Evolutionary conservation across 176 grass and related monocot genomes (phyloP), one percentile per base, ranked within the genome.

Genomic region (Raddia guianensis): DNA sequence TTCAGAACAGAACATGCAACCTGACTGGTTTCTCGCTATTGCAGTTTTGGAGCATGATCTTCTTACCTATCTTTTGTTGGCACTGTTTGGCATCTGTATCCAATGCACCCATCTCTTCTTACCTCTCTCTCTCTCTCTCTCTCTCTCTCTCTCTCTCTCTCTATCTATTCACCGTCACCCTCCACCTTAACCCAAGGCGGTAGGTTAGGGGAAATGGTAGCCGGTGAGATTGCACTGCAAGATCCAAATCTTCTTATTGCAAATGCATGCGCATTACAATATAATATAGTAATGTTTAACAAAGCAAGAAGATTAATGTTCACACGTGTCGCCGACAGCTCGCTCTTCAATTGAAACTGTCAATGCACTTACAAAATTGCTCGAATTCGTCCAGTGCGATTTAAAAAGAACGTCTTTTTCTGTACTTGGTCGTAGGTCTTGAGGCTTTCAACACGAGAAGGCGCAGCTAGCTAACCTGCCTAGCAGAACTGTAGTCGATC

Each of bases 171-270:
- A 51, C 45, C 3, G 53, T 42, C 52, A 67, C 18, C 40, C 21
- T 74, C 9, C 48, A 68, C 51, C 15, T 49, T 40, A 72, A 71
- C 18, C 49, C 72, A 66, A 82, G 71, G 77, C 66, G 83, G 82
- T 85, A 78, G 87, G 82, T 73, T 72, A 70, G 72, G 44, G 58
- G 34, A 76, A 89, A 85, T 49, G 83, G 77, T 54, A 58, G 58
- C 58, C 16, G 82, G 87, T 82, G 84, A 66, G 74, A 86, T 78
- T 51, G 74, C 56, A 59, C 79, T 47, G n/a, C 68, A 58, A 49
- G 16, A 42, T 67, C 37, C 69, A 70, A 67, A 80, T 86, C 59
- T 74, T 80, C 13, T 10, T 52, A 54, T 20, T 47, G 42, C 62
- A 83, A 79, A 58, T 86, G 77, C 32, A 49, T 40, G 37, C 37